Evolutionary conservation across 805 yeast species (phyloP).

Genomic region (Wickerhamiella azyma): DNA sequence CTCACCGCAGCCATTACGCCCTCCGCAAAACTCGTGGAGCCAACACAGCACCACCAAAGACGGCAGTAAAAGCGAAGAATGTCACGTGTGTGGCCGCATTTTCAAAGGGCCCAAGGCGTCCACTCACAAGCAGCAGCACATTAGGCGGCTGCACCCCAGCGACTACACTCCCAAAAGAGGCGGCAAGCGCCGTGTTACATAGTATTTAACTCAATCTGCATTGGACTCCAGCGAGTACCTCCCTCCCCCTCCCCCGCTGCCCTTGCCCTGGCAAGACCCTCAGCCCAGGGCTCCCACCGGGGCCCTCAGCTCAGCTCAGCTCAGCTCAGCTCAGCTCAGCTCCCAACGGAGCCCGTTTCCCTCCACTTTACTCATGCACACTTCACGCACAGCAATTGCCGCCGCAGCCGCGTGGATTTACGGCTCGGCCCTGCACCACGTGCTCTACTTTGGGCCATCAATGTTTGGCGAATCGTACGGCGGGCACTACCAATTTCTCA

Average conservation of each 20-base stretch:
- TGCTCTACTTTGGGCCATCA: constrained; percentile 11
- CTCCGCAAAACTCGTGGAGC: background rate
- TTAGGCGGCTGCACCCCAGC: constrained; percentile 33
- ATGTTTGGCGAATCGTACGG: constrained; percentile 19
- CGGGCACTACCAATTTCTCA: constrained; percentile 28
- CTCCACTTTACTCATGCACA: too few relatives aligned
- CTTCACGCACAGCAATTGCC: constrained; percentile 4
- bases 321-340: too few relatives aligned
- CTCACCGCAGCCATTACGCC: background rate
- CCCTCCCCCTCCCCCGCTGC: too few relatives aligned
- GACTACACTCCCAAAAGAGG: constrained; percentile 35
- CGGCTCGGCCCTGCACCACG: constrained; percentile 13
- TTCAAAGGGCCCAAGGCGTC: constrained; percentile 36
- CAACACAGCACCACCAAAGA: constrained; percentile 7
- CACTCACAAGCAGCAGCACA: constrained; percentile 37
- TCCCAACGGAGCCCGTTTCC: too few relatives aligned
- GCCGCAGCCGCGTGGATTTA: constrained; percentile 14
- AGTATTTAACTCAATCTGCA: background rate
- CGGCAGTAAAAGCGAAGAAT: constrained; percentile 24
- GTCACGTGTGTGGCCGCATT: constrained; percentile 32
- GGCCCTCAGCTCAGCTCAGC: too few relatives aligned
- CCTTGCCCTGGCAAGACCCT: too few relatives aligned
- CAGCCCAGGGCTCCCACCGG: too few relatives aligned
- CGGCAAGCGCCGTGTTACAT: constrained; percentile 25
- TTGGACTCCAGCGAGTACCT: too few relatives aligned